phyloP scores from a whole-genome alignment of 1,284 basidiomycete genomes.

The Ustilago loliicola region DNA sequence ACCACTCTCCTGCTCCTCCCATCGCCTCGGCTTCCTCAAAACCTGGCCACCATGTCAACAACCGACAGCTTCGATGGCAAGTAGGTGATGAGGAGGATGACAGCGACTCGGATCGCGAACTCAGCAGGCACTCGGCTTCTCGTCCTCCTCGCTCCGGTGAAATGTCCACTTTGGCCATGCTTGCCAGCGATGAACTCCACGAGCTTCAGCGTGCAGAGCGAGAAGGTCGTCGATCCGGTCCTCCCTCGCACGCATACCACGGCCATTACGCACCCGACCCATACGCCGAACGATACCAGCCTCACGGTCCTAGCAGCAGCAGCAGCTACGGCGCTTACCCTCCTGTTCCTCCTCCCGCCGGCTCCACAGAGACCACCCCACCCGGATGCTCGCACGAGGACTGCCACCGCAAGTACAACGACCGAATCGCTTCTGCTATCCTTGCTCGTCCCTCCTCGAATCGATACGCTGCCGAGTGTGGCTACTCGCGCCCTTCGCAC shows the following conservation, averaged over 20 bases:
- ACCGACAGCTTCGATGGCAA: conserved; percentile 48
- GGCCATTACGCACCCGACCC: conserved; percentile 39
- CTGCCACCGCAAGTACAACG: conserved; percentile 64
- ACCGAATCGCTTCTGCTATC: conserved; percentile 57
- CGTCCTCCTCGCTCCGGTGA: conserved; percentile 48
- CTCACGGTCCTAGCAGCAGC: conserved; percentile 14
- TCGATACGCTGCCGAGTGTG: conserved; percentile 40
- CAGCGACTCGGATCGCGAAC: conserved; percentile 61
- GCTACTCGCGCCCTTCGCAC: conserved; percentile 38
- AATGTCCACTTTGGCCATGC: conserved; percentile 68
- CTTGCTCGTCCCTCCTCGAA: conserved; percentile 33
- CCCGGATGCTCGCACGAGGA: conserved; percentile 64
- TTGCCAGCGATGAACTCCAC: conserved; percentile 67
- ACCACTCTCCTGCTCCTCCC: conserved; percentile 21
- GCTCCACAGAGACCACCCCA: conserved; percentile 35
- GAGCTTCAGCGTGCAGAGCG: conserved; percentile 64
- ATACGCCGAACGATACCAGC: conserved; percentile 43
- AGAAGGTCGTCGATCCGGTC: conserved; percentile 45
- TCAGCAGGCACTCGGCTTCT: conserved; percentile 16
- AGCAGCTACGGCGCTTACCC: conserved; percentile 28
- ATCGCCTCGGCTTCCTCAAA: conserved; percentile 46
- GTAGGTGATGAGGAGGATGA: conserved; percentile 56
- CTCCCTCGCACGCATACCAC: conserved; percentile 26
- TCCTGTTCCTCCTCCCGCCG: conserved; percentile 10
- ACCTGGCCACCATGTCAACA: conserved; percentile 19